phyloP scores from a whole-genome alignment of 805 yeast genomes.

The Clavispora fructus region DNA sequence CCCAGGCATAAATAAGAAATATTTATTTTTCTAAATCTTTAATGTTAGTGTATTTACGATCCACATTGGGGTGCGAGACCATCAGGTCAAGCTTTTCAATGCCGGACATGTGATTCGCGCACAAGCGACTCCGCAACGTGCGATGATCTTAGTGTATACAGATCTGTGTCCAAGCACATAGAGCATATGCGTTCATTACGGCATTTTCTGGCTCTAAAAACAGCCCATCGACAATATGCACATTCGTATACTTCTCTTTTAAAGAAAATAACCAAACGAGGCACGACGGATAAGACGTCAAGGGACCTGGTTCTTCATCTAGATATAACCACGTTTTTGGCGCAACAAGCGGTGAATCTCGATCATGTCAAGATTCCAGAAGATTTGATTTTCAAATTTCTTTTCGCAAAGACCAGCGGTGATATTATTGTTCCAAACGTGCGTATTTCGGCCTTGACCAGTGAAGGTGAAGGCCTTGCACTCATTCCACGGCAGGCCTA shows the following conservation, averaged over 20 bases:
- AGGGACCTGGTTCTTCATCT: constrained; percentile 18
- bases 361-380: constrained; percentile 17
- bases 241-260: constrained; percentile 2
- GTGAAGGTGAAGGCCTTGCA: constrained; percentile 36
- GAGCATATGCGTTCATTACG: background rate
- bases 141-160: constrained; percentile 8
- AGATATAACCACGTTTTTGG: constrained; percentile 23
- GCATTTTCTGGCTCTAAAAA: background rate
- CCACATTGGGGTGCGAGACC: too few relatives aligned
- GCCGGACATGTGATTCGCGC: background rate
- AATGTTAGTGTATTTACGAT: background rate
- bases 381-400: constrained; percentile 18
- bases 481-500: constrained; percentile 20
- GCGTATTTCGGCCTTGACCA: constrained; percentile 22
- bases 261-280: constrained; percentile 24
- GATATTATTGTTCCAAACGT: constrained; percentile 9
- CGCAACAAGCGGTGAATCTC: constrained; percentile 3
- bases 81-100: background rate
- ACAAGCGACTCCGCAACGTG: background rate
- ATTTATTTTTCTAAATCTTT: background rate
- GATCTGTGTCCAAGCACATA: background rate
- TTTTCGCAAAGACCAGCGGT: constrained; percentile 17
- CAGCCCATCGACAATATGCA: background rate
- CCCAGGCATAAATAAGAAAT: background rate
- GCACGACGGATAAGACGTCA: constrained; percentile 25